Evolutionary conservation across 306 rosid species (phyloP), one percentile per base, ranked within the genome.

Genomic region (Astragalus glycyphyllos): DNA sequence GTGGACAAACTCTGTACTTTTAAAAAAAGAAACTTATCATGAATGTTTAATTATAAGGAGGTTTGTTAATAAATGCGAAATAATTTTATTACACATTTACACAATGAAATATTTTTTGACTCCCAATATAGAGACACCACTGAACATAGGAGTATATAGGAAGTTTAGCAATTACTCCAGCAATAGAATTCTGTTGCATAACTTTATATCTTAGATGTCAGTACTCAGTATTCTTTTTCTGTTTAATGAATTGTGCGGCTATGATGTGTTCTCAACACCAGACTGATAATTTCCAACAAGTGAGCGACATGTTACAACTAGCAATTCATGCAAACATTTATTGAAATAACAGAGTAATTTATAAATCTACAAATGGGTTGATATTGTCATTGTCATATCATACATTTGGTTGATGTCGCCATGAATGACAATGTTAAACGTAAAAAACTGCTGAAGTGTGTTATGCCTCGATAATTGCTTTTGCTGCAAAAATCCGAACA

Each of bases 391-490:
- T 60, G 41, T 42, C 57, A 68, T 77, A 50, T 77, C 75, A 60
- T 58, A 76, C 69, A 40, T 59, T 61, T 42, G 69, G 71, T 34
- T 68, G 31, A 26, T 40, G 16, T 60, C 71, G 50, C 42, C 58
- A 60, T 69, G 79, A 79, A 73, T 79, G 75, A 44, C 29, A 40
- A 53, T 67, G 60, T 61, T 26, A 23, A 67, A 67, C 73, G 71
- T 29, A 42, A 70, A 42, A 70, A 77, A 42, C n/a, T 67, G 8
- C 44, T 46, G 23, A 70, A 16, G 41, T 44, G 29, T 34, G 29
- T 77, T 34, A 37, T 63, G 73, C 31, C n/a, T n/a, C n/a, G n/a
- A n/a, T n/a, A n/a, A n/a, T n/a, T n/a, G n/a, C n/a, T n/a, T n/a
- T n/a, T n/a, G n/a, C n/a, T n/a, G n/a, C n/a, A n/a, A n/a, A n/a